phyloP scores from a whole-genome alignment of 306 rosid genomes.

The Mimosa pudica region DNA sequence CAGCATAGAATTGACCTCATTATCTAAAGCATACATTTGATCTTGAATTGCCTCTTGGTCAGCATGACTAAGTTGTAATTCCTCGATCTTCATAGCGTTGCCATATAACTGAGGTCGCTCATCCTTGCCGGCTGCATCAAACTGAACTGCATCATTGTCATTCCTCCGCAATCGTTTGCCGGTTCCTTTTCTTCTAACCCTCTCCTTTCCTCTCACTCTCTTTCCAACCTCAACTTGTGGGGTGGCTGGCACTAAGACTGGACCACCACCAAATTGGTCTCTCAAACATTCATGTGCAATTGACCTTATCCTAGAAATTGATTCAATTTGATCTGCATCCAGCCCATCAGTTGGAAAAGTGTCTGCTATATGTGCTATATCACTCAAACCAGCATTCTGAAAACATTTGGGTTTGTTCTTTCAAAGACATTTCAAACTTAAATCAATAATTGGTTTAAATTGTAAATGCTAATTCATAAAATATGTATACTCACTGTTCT shows the following conservation, averaged over 20 bases:
- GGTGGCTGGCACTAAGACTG: conserved; percentile 3
- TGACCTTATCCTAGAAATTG: conserved; percentile 11
- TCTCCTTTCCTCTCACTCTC: conserved; percentile 11
- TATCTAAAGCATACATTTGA: not conserved
- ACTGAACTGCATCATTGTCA: not conserved
- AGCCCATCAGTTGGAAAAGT: conserved; percentile 5
- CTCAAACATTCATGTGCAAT: conserved; percentile 26
- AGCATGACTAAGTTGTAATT: not conserved
- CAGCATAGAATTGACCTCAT: not conserved
- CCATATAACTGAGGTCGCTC: conserved; percentile 9
- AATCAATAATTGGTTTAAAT: not conserved
- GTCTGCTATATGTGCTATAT: conserved; percentile 14
- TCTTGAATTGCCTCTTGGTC: not conserved
- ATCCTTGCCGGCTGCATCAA: conserved; percentile 14
- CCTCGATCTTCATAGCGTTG: not conserved
- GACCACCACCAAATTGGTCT: conserved; percentile 12
- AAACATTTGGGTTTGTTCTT: conserved; percentile 2
- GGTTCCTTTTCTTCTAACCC: conserved; percentile 10
- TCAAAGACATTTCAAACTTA: conserved; percentile 19
- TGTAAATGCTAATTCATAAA: not conserved
- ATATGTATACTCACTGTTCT: conserved; percentile 12
- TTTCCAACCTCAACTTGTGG: conserved; percentile 16
- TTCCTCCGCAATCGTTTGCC: conserved; percentile 2
- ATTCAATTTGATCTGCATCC: conserved; percentile 15
- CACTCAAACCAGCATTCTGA: conserved; percentile 20